phyloP scores from a whole-genome alignment of 495 filamentous ascomycete species.

The Aspergillus olivimuriae region DNA sequence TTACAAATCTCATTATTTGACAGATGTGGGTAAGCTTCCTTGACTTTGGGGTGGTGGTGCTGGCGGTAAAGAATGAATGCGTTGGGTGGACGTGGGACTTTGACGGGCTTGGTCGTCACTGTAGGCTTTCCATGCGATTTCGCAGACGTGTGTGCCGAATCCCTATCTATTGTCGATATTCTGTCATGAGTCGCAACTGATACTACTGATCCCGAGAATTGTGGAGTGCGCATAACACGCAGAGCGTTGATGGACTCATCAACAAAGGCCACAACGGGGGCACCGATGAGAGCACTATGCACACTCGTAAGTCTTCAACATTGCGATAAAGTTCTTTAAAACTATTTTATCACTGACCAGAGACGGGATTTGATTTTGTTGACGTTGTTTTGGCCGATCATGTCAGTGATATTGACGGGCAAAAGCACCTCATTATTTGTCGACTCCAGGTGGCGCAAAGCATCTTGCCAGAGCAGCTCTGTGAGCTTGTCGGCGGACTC shows the following conservation, averaged over 20 bases:
- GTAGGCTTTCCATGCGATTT: conserved; percentile 4
- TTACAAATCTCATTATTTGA: conserved; percentile 45
- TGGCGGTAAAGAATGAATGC: conserved; percentile 42
- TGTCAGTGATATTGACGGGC: conserved; percentile 18
- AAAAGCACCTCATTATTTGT: conserved; percentile 25
- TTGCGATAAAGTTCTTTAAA: too few relatives aligned
- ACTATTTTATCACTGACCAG: too few relatives aligned
- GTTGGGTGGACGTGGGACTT: conserved; percentile 40
- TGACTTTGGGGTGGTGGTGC: conserved; percentile 27
- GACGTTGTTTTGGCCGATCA: conserved; percentile 20
- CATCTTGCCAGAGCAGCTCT: conserved; percentile 23
- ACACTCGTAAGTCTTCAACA: too few relatives aligned
- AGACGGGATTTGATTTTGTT: conserved; percentile 21
- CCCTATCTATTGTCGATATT: neutral
- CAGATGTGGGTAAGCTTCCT: conserved; percentile 29
- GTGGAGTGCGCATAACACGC: conserved; percentile 22
- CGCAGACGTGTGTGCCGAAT: neutral
- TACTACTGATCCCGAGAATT: conserved; percentile 14
- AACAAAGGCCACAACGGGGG: conserved; percentile 21
- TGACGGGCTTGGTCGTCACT: conserved; percentile 11
- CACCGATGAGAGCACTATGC: conserved; percentile 19
- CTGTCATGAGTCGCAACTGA: conserved; percentile 18
- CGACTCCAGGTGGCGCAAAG: conserved; percentile 17
- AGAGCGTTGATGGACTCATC: conserved; percentile 22
- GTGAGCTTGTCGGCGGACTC: conserved; percentile 14